These are phyloP conservation scores for Corymbia maculata DNA, from an alignment of 345 rosid genomes.

Conservation along the genomic window DNA sequence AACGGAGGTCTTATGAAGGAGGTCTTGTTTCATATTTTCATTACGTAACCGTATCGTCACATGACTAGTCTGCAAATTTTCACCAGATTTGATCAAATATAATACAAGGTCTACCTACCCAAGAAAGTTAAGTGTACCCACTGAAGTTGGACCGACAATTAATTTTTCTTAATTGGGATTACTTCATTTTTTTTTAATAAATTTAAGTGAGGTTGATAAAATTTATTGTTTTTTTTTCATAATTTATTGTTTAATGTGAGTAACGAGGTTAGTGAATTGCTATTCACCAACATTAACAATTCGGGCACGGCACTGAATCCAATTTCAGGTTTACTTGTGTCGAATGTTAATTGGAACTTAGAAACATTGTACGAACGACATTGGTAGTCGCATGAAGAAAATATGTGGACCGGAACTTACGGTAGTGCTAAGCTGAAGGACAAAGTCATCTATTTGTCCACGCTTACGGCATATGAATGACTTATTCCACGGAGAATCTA, in stretches of 20 bases:
- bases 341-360: not conserved
- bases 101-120: not conserved
- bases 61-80: not conserved
- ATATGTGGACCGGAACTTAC: not conserved
- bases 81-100: not conserved
- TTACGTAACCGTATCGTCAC: not conserved
- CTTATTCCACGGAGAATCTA: not conserved
- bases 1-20: not conserved
- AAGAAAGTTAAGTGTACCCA: not conserved
- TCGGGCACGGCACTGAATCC: not conserved
- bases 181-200: not conserved
- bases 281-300: not conserved
- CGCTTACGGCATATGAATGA: not conserved
- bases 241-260: not conserved
- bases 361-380: not conserved
- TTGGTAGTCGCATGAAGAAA: not conserved
- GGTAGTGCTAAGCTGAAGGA: not conserved
- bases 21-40: not conserved
- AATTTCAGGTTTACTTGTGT: not conserved
- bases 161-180: not conserved
- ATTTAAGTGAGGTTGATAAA: not conserved
- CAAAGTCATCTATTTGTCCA: not conserved
- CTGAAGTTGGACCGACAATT: not conserved
- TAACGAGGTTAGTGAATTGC: not conserved
- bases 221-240: not conserved